A percentile compares a stretch with the other conserved stretches of the same genome.
phyloP scores from a whole-genome alignment of 805 yeast species.

The Dipodascus albidus region DNA sequence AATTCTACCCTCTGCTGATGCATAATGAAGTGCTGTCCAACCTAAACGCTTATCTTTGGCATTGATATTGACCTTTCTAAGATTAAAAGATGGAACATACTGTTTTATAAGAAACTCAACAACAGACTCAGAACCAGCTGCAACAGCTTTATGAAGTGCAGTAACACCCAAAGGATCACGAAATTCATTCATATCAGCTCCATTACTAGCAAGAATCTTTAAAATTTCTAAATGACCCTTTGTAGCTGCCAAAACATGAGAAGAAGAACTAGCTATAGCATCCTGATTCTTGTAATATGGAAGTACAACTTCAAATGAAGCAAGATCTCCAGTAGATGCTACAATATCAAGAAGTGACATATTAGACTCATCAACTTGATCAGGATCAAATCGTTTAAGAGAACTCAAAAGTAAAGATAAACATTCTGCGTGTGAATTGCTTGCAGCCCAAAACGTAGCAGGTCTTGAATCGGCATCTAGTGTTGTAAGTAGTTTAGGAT shows the following conservation, averaged over 20 bases:
- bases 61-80: slow-evolving; percentile 46
- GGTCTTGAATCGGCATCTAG: slow-evolving; percentile 68
- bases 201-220: slow-evolving; percentile 40
- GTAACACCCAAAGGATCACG: slow-evolving; percentile 58
- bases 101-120: slow-evolving; percentile 39
- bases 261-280: slow-evolving; percentile 47
- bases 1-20: slow-evolving; percentile 80
- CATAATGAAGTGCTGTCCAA: slow-evolving; percentile 85
- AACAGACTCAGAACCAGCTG: slow-evolving; percentile 54
- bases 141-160: slow-evolving; percentile 75
- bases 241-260: slow-evolving; percentile 60
- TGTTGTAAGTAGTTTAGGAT: slow-evolving; percentile 36
- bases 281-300: slow-evolving; percentile 19
- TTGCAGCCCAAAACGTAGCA: slow-evolving; percentile 83
- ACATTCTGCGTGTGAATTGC: slow-evolving; percentile 44
- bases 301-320: slow-evolving; percentile 37
- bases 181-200: slow-evolving; percentile 34
- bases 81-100: slow-evolving; percentile 23
- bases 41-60: slow-evolving; percentile 48
- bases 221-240: slow-evolving; percentile 50
- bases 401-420: slow-evolving; percentile 33
- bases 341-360: slow-evolving; percentile 89
- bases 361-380: slow-evolving; percentile 65
- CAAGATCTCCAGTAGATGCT: slow-evolving; percentile 55
- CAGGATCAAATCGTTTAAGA: slow-evolving; percentile 39